Evolutionary conservation across 2,329 filamentous ascomycete genomes (phyloP), one percentile per base, ranked within the genome.

Genomic region (Nectriaceae sp.): DNA sequence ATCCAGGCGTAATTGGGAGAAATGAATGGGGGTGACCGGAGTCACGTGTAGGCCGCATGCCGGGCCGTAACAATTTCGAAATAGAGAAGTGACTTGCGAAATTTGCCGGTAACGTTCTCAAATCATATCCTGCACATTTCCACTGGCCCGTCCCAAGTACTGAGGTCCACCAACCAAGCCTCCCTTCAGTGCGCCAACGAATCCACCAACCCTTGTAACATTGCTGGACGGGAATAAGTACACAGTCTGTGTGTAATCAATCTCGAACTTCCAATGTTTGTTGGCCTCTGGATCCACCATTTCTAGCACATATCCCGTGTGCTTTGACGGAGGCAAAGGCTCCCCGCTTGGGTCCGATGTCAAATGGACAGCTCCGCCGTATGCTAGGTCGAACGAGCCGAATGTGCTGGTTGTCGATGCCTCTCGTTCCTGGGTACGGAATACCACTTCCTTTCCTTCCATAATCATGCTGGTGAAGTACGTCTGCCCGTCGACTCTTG

Each of bases 241-340:
- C 40, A 54, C 51, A 40, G 44, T 42, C 42, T 45, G 39, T 35
- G 51, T 48, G 38, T 44, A 54, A 42, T 54, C 51, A 39, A 54
- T 40, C 24, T 47, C 44, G 38, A 54, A 54, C 40, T 35, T 44
- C 51, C 51, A 54, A 41, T 46, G 51, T 41, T 46, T 24, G 21
- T 31, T 19, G 19, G 47, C 39, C 35, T 44, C 38, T 29, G 47
- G 51, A 36, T 42, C 40, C 29, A 51, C 47, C 29, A 54, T 40
- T 36, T 54, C 51, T 16, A 54, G 39, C 37, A 54, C 41, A 43
- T 54, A 54, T 26, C 51, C 51, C 40, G 48, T 51, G 40, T 48
- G 44, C 37, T 43, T 40, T 39, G 51, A 54, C 44, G 41, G 39
- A 15, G 48, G 44, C 39, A 52, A 40, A 36, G 26, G 40, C 40